Conservation (phyloP, 2,329 filamentous ascomycete genomes). For the Trichoderma simmonsii region DNA sequence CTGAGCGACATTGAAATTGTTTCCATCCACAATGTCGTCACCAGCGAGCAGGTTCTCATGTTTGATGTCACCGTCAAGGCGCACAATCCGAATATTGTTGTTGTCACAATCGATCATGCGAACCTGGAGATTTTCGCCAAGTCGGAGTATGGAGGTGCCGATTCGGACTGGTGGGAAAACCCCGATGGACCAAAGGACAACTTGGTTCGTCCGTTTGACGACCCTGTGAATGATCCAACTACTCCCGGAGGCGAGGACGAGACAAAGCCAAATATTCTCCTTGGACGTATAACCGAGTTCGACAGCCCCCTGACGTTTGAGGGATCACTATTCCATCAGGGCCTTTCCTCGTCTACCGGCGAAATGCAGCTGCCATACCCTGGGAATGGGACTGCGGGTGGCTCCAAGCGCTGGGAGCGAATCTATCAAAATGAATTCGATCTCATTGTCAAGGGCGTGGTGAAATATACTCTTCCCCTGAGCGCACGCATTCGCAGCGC, state of each 20-base stretch:
- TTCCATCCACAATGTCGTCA: slow-evolving; percentile 83
- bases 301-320: slow-evolving; percentile 88
- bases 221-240: slow-evolving; percentile 38
- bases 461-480: slow-evolving; percentile 73
- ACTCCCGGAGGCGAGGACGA: slow-evolving; percentile 50
- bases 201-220: slow-evolving; percentile 29
- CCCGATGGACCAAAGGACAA: slow-evolving; percentile 27
- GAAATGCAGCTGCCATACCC: slow-evolving; percentile 79
- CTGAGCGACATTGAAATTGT: slow-evolving; percentile 74
- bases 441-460: slow-evolving; percentile 82
- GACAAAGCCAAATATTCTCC: slow-evolving; percentile 70
- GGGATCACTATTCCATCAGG: slow-evolving; percentile 78
- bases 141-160: slow-evolving; percentile 78
- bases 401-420: slow-evolving; percentile 82
- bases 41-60: slow-evolving; percentile 93
- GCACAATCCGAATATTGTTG: slow-evolving; percentile 88
- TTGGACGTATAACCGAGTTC: slow-evolving; percentile 84
- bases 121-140: slow-evolving; percentile 94
- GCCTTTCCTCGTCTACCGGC: slow-evolving; percentile 69
- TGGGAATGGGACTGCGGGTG: slow-evolving; percentile 84
- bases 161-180: slow-evolving; percentile 57
- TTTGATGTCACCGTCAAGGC: slow-evolving; percentile 85
- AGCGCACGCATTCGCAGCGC: slow-evolving; percentile 59
- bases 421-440: slow-evolving; percentile 92
- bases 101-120: slow-evolving; percentile 79